These are phyloP conservation scores for Blastomyces silverae DNA, from an alignment of 2,329 filamentous ascomycete genomes.

Conservation along the genomic window DNA sequence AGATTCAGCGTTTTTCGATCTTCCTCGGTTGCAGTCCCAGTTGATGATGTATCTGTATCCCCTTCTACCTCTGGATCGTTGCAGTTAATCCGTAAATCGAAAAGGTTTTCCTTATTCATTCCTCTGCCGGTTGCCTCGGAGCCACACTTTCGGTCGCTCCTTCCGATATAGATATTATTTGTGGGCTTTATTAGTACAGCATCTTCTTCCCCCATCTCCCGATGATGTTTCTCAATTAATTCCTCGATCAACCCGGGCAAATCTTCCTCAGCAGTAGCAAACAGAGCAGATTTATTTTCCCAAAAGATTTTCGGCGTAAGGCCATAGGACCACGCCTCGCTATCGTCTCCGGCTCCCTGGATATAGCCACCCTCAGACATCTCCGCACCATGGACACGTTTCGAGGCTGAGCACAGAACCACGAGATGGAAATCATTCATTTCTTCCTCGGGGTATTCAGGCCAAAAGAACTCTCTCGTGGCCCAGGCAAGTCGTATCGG, in stretches of 20 bases:
- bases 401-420: slow-evolving; percentile 79
- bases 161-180: slow-evolving; percentile 31
- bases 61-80: slow-evolving; percentile 26
- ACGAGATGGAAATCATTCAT: slow-evolving; percentile 60
- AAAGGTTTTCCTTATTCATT: slow-evolving; percentile 36
- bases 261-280: slow-evolving; percentile 60
- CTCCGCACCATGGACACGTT: slow-evolving; percentile 62
- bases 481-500: slow-evolving; percentile 76
- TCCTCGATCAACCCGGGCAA: slow-evolving; percentile 47
- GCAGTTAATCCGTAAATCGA: slow-evolving; percentile 40
- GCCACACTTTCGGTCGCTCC: background rate
- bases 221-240: slow-evolving; percentile 33
- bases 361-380: slow-evolving; percentile 70
- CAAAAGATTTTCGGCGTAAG: slow-evolving; percentile 77
- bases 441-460: slow-evolving; percentile 39
- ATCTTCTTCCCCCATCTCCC: slow-evolving; percentile 21
- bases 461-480: slow-evolving; percentile 56
- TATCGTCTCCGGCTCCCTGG: slow-evolving; percentile 91
- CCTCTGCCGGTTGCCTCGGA: slow-evolving; percentile 28
- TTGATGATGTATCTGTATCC: slow-evolving; percentile 16
- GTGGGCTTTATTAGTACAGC: slow-evolving; percentile 35
- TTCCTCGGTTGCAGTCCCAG: slow-evolving; percentile 29
- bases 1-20: slow-evolving; percentile 46
- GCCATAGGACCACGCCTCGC: slow-evolving; percentile 82
- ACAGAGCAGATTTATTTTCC: slow-evolving; percentile 56